These are phyloP conservation scores for Aphanomyces euteiches DNA, from an alignment of 352 stramenopile genomes.

Conservation along the genomic window DNA sequence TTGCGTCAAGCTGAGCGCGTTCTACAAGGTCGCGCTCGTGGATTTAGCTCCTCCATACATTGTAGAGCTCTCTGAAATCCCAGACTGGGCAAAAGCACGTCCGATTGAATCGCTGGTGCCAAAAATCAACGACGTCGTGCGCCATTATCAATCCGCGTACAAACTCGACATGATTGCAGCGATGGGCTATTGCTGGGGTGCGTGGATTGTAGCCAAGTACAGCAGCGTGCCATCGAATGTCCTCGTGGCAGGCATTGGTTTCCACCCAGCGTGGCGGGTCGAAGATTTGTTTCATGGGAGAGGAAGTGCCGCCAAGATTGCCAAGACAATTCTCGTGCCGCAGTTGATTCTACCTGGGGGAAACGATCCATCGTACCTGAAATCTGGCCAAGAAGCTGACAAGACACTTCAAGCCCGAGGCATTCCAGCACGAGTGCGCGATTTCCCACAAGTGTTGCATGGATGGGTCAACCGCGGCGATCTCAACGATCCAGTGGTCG, in stretches of 20 bases:
- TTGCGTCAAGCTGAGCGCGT: constrained; percentile 62
- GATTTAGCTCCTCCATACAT: constrained; percentile 70
- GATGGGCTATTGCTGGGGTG: constrained; percentile 83
- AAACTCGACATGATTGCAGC: constrained; percentile 56
- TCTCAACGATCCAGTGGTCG: neutral
- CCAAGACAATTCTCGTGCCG: constrained; percentile 62
- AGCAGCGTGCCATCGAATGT: neutral
- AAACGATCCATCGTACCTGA: constrained; percentile 66
- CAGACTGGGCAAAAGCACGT: neutral
- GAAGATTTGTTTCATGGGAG: constrained; percentile 76
- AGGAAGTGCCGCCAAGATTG: constrained; percentile 62
- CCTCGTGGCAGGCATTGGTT: constrained; percentile 42
- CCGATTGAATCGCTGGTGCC: constrained; percentile 38
- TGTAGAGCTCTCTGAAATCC: constrained; percentile 45
- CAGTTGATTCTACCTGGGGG: constrained; percentile 65
- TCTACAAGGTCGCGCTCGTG: constrained; percentile 73
- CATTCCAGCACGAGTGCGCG: neutral
- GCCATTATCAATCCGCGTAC: constrained; percentile 62
- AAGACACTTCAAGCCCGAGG: constrained; percentile 47
- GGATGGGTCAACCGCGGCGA: constrained; percentile 18
- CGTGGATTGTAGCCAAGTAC: constrained; percentile 60
- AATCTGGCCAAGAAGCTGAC: constrained; percentile 60
- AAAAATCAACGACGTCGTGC: constrained; percentile 65
- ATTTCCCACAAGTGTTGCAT: constrained; percentile 10
- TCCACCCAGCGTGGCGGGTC: constrained; percentile 72